Evolutionary conservation across 495 filamentous ascomycete species (phyloP).

Genomic region (Rhizodiscina lignyota): DNA sequence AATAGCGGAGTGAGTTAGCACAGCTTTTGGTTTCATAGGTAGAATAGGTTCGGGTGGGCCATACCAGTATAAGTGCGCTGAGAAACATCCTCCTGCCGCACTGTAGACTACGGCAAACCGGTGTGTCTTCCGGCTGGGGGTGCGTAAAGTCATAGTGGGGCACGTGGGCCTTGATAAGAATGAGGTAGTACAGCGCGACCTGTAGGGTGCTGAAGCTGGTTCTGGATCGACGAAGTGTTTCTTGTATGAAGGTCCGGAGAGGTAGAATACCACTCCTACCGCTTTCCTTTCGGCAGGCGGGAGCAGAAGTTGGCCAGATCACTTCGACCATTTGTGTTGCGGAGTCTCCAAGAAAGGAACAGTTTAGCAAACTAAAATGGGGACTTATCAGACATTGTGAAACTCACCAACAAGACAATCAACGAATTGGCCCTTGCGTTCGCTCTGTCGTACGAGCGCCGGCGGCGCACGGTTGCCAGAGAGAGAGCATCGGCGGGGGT

Average conservation of each 20-base stretch:
- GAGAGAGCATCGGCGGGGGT: slow-evolving; percentile 50
- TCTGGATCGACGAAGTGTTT: slow-evolving; percentile 83
- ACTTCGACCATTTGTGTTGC: slow-evolving; percentile 93
- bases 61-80: slow-evolving; percentile 74
- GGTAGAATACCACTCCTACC: slow-evolving; percentile 57
- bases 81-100: slow-evolving; percentile 97
- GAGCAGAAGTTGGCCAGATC: slow-evolving; percentile 77
- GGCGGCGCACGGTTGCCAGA: slow-evolving; percentile 49
- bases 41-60: too few relatives aligned
- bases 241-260: slow-evolving; percentile 89
- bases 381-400: slow-evolving; percentile 7
- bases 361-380: slow-evolving; percentile 14
- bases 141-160: slow-evolving; percentile 70
- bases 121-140: slow-evolving; percentile 66
- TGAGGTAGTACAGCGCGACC: slow-evolving; percentile 89
- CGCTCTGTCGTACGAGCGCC: slow-evolving; percentile 70
- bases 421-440: slow-evolving; percentile 91
- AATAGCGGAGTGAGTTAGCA: too few relatives aligned
- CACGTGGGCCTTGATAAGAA: slow-evolving; percentile 83
- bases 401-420: slow-evolving; percentile 96
- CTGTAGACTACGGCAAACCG: slow-evolving; percentile 65
- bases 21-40: too few relatives aligned
- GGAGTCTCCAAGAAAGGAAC: slow-evolving; percentile 50
- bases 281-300: slow-evolving; percentile 32
- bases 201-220: slow-evolving; percentile 96